Evolutionary conservation across 805 yeast genomes (phyloP), one percentile per base, ranked within the genome.

Genomic region (Scheffersomyces lignosus): DNA sequence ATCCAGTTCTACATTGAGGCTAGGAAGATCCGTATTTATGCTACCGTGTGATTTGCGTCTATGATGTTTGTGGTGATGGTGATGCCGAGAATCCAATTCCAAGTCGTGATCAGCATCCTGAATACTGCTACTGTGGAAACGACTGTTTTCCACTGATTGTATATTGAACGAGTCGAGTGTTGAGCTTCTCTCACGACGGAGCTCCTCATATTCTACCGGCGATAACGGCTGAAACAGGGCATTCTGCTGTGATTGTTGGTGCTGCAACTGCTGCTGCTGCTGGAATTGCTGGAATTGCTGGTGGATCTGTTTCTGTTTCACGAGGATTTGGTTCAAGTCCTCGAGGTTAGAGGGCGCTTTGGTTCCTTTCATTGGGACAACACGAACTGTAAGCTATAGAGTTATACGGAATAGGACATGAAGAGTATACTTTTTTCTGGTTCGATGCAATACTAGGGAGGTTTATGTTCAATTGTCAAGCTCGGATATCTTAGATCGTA

Each of bases 101-200:
- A n/a, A n/a, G n/a, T n/a, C n/a, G n/a, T n/a, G n/a, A n/a, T n/a
- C n/a, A n/a, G n/a, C n/a, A n/a, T n/a, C n/a, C n/a, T n/a, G n/a
- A 13, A 10, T 22, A 9, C 10, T 8, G 7, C 29, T 14, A 7
- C 13, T 6, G 17, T 33, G 24, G 30, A 37, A 33, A n/a, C 25
- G 18, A 4, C 33, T 33, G 29, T 37, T 32, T 18, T 44, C 48
- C 14, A 44, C 31, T 9, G 45, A 35, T 8, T 36, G 37, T 26
- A 41, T 38, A 20, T 32, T 41, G 13, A 42, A 27, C 8, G 44
- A 34, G 29, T 45, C 49, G 12, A 39, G 15, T 12, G 49, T 45
- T 3, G 41, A 18, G 23, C 42, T 37, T 27, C 48, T 24, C 18
- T 31, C 26, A 14, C 20, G 13, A 25, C 31, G 29, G 28, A 26